Conservation (phyloP, 495 filamentous ascomycete genomes). For the Penicillium ochrochloron region DNA sequence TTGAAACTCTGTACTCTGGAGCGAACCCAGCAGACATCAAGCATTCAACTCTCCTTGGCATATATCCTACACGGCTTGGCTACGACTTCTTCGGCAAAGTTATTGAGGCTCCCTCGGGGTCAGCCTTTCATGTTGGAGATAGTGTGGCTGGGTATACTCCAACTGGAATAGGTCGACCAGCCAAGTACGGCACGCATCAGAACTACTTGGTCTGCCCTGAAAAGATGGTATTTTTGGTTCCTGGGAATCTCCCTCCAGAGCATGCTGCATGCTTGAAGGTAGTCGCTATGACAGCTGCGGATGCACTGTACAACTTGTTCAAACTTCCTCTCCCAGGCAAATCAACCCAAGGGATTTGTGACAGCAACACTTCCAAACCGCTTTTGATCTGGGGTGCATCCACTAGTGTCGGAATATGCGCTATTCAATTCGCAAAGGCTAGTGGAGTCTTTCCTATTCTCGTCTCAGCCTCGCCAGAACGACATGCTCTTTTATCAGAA, state of each 20-base stretch:
- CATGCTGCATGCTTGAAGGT: not conserved
- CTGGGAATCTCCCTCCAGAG: not conserved
- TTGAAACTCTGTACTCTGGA: not conserved
- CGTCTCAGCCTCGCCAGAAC: not conserved
- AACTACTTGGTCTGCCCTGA: not conserved
- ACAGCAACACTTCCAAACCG: not conserved
- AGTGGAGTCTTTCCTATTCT: not conserved
- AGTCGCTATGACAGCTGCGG: not conserved
- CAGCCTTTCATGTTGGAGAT: not conserved
- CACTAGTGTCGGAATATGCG: not conserved
- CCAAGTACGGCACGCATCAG: not conserved
- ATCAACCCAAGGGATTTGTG: not conserved
- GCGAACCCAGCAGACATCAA: not conserved
- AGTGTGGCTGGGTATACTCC: not conserved
- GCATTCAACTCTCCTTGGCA: not conserved
- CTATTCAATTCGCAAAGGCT: not conserved
- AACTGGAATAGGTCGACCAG: not conserved
- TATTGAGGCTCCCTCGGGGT: not conserved
- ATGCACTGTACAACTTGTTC: constrained; percentile 1
- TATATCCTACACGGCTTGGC: not conserved
- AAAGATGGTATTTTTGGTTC: not conserved
- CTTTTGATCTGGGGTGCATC: not conserved
- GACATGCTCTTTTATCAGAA: constrained; percentile 1
- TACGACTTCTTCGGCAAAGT: not conserved
- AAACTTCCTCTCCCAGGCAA: not conserved